A percentile compares a stretch with the other conserved stretches of the same genome.
phyloP scores from a whole-genome alignment of 176 grass and related monocot species.

The Oryza brachyantha region DNA sequence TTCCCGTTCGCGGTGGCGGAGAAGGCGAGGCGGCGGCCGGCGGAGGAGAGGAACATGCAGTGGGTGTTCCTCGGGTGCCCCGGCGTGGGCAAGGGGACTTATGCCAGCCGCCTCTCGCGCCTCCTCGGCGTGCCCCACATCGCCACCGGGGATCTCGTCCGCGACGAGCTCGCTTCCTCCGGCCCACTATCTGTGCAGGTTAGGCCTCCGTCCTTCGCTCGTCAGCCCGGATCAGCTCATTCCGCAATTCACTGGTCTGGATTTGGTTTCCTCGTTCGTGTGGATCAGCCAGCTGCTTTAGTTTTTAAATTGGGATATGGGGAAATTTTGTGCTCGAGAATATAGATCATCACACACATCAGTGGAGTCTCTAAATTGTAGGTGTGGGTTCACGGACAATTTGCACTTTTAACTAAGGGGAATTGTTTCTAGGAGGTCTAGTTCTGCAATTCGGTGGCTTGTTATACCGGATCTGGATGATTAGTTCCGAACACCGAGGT shows the following conservation, averaged over 20 bases:
- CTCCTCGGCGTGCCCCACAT: conserved; percentile 86
- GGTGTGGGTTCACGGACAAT: not conserved
- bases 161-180: conserved; percentile 79
- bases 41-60: conserved; percentile 70
- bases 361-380: not conserved
- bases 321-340: not conserved
- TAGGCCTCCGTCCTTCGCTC: not conserved
- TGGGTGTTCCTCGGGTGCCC: conserved; percentile 98
- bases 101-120: conserved; percentile 75
- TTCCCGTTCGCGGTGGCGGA: conserved; percentile 15
- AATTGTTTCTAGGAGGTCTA: not conserved
- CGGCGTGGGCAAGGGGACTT: conserved; percentile 89
- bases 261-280: not conserved
- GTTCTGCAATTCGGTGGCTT: not conserved
- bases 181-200: conserved; percentile 65
- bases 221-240: not conserved
- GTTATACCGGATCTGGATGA: not conserved
- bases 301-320: not conserved
- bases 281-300: not conserved
- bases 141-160: conserved; percentile 88
- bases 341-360: conserved; percentile 4
- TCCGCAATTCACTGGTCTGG: not conserved
- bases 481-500: not conserved
- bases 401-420: not conserved
- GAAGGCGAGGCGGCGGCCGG: conserved; percentile 7